Conservation (phyloP, 2,329 filamentous ascomycete genomes). For the Neurospora sp. region DNA sequence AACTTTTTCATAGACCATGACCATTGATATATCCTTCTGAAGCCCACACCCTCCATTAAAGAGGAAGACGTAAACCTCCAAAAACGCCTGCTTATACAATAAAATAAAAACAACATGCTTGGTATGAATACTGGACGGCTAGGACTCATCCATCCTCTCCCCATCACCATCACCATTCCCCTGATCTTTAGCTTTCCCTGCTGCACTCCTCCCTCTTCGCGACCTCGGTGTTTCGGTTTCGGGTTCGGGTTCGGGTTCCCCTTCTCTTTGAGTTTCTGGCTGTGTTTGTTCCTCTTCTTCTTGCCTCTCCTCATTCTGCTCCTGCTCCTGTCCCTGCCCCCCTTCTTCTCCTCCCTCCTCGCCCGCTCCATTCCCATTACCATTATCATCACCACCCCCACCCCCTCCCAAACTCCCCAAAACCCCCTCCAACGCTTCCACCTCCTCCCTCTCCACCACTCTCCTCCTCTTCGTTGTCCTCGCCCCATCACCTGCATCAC, state of each 20-base stretch:
- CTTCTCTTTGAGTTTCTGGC: not conserved
- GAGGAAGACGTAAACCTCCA: not conserved
- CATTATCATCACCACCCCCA: not conserved
- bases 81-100: not conserved
- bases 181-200: not conserved
- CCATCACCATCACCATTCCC: not conserved
- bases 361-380: too few species aligned
- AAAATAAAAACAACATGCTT: not conserved
- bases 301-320: not conserved
- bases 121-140: not conserved
- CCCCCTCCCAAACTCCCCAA: constrained; percentile 33
- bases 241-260: rapidly evolving
- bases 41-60: not conserved
- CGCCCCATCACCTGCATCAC: not conserved
- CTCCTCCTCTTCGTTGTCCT: not conserved
- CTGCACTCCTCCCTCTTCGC: not conserved
- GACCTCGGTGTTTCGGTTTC: not conserved
- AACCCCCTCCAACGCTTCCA: constrained; percentile 46
- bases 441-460: constrained; percentile 35
- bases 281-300: not conserved
- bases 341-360: not conserved
- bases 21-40: not conserved
- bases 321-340: not conserved
- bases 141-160: constrained; percentile 22
- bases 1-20: not conserved